These are phyloP conservation scores for Capillidium heterosporum DNA, from an alignment of 371 early-diverging fungal genomes.

Conservation along the genomic window DNA sequence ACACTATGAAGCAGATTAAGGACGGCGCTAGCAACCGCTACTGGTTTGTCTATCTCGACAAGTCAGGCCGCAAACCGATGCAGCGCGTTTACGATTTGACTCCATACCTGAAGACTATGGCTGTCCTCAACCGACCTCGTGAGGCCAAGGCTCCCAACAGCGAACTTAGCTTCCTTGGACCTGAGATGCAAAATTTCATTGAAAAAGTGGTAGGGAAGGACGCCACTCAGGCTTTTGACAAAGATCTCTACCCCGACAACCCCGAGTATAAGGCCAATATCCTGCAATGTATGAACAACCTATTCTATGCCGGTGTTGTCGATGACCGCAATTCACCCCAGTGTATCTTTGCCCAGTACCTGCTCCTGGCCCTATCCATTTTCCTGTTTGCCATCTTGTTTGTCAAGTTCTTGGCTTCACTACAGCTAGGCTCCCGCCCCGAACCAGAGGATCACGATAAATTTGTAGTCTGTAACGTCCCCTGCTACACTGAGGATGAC, in stretches of 20 bases:
- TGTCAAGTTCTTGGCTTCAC: slow-evolving; percentile 84
- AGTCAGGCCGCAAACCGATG: slow-evolving; percentile 34
- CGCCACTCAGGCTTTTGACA: slow-evolving; percentile 5
- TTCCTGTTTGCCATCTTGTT: slow-evolving; percentile 66
- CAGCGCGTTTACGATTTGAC: slow-evolving; percentile 59
- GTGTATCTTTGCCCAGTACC: slow-evolving; percentile 74
- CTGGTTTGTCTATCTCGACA: slow-evolving; percentile 27
- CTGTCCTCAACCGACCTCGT: slow-evolving; percentile 15
- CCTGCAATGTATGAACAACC: slow-evolving; percentile 53
- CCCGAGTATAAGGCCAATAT: slow-evolving; percentile 26
- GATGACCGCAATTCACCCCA: slow-evolving; percentile 67
- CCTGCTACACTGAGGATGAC: slow-evolving; percentile 90
- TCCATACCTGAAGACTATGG: slow-evolving; percentile 27
- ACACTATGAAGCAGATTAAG: slow-evolving; percentile 19
- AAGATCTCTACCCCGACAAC: slow-evolving; percentile 40
- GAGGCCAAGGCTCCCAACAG: slow-evolving; percentile 12
- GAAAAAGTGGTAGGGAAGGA: slow-evolving; percentile 39
- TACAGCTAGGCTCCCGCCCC: slow-evolving; percentile 66
- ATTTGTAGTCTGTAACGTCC: slow-evolving; percentile 81
- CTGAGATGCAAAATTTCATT: slow-evolving; percentile 38
- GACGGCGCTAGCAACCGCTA: slow-evolving; percentile 26
- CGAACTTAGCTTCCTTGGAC: slow-evolving; percentile 26
- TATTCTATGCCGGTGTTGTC: slow-evolving; percentile 77
- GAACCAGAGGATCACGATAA: slow-evolving; percentile 66
- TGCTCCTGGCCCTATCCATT: slow-evolving; percentile 56